phyloP scores from a whole-genome alignment of 2,329 filamentous ascomycete genomes.

The Claviceps citrina region DNA sequence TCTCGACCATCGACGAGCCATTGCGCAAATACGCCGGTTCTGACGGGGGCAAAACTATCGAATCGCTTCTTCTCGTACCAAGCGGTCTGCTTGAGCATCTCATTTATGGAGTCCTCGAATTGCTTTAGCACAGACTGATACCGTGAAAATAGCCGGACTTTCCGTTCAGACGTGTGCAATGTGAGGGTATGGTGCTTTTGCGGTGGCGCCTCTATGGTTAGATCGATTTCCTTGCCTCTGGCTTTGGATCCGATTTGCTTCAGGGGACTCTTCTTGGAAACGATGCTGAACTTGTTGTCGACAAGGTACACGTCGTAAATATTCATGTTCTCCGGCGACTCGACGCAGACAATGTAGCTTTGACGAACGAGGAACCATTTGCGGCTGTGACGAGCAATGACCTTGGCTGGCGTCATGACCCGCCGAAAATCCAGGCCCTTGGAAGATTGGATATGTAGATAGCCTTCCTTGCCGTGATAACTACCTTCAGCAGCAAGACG shows the following conservation, averaged over 20 bases:
- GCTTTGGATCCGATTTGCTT: constrained; percentile 42
- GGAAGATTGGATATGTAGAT: constrained; percentile 77
- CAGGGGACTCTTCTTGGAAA: constrained; percentile 50
- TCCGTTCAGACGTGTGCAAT: constrained; percentile 81
- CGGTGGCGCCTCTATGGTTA: constrained; percentile 21
- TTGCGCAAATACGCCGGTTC: constrained; percentile 74
- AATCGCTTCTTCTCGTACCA: constrained; percentile 81
- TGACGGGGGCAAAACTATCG: constrained; percentile 82
- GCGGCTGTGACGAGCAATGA: constrained; percentile 69
- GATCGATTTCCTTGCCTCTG: constrained; percentile 34
- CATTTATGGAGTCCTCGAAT: constrained; percentile 81
- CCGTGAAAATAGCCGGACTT: constrained; percentile 76
- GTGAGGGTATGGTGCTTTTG: constrained; percentile 70
- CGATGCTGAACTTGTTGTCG: constrained; percentile 71
- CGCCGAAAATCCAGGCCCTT: constrained; percentile 78
- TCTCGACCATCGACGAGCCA: constrained; percentile 95
- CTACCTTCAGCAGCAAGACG: constrained; percentile 87
- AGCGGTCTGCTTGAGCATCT: constrained; percentile 67
- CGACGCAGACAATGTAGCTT: constrained; percentile 95
- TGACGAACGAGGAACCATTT: constrained; percentile 98
- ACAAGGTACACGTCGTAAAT: constrained; percentile 98
- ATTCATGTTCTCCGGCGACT: constrained; percentile 95
- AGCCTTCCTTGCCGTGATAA: constrained; percentile 95
- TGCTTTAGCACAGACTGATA: constrained; percentile 81
- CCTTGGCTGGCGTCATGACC: constrained; percentile 60